phyloP scores from a whole-genome alignment of 306 rosid genomes.

The Abrus pulchellus region DNA sequence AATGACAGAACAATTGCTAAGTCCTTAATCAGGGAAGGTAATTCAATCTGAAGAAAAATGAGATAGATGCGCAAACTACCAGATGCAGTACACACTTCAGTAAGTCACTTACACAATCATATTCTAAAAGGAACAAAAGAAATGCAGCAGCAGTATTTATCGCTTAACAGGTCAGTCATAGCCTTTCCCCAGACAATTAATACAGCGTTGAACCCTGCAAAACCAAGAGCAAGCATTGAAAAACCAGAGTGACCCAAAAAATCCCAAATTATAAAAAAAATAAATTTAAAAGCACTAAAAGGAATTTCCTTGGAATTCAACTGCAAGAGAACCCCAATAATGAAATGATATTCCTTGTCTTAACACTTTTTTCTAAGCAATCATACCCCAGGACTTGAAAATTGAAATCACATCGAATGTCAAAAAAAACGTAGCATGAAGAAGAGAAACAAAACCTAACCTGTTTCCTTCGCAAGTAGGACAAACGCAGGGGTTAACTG shows the following conservation, averaged over 20 bases:
- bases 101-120: slow-evolving; percentile 32
- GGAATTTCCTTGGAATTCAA: slow-evolving; percentile 5
- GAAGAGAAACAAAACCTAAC: slow-evolving; percentile 47
- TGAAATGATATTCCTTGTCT: slow-evolving; percentile 20
- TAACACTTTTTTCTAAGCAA: background rate
- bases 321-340: background rate
- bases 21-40: background rate
- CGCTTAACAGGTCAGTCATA: slow-evolving; percentile 57
- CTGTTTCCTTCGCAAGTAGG: slow-evolving; percentile 97
- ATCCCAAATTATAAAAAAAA: background rate
- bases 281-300: background rate
- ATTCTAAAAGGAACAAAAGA: slow-evolving; percentile 24
- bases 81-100: slow-evolving; percentile 27
- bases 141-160: background rate
- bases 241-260: slow-evolving; percentile 22
- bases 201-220: slow-evolving; percentile 87
- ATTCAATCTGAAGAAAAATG: background rate
- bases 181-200: slow-evolving; percentile 88
- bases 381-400: background rate
- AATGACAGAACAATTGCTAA: slow-evolving; percentile 7
- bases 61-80: background rate
- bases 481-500: slow-evolving; percentile 92
- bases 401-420: background rate
- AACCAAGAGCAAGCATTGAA: slow-evolving; percentile 38
- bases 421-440: slow-evolving; percentile 25